These are phyloP conservation scores for Chalciporus chontae DNA, from an alignment of 768 basidiomycete species.

Conservation along the genomic window DNA sequence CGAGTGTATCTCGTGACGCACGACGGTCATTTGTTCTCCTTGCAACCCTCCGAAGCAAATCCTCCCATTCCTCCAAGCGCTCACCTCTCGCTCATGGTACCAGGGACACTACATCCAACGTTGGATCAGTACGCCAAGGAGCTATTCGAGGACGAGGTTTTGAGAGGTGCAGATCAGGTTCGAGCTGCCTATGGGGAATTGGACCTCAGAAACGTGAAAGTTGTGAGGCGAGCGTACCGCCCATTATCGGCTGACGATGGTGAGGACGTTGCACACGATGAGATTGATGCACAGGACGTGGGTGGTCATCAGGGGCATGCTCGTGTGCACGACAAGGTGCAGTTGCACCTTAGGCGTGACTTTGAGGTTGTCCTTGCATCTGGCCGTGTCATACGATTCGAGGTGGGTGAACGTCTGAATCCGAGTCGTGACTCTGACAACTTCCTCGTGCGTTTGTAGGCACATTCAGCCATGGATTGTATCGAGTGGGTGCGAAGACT, in stretches of 20 bases:
- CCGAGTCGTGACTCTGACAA: neutral
- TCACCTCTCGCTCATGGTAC: slow-evolving; percentile 30
- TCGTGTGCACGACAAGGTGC: slow-evolving; percentile 39
- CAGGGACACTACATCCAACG: slow-evolving; percentile 25
- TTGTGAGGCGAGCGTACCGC: slow-evolving; percentile 53
- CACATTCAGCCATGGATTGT: slow-evolving; percentile 60
- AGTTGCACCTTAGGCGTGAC: slow-evolving; percentile 55
- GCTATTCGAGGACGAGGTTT: slow-evolving; percentile 51
- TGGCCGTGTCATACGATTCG: slow-evolving; percentile 70
- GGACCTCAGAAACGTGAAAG: slow-evolving; percentile 68
- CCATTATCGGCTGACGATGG: slow-evolving; percentile 28
- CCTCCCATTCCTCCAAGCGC: slow-evolving; percentile 69
- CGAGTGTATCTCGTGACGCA: slow-evolving; percentile 69
- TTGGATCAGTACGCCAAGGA: slow-evolving; percentile 27
- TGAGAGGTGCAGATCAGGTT: slow-evolving; percentile 63
- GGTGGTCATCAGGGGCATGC: slow-evolving; percentile 59
- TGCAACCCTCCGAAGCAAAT: slow-evolving; percentile 48
- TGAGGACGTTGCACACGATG: slow-evolving; percentile 25
- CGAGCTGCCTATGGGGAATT: slow-evolving; percentile 61
- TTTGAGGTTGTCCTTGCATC: slow-evolving; percentile 76
- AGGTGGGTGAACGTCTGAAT: slow-evolving; percentile 49
- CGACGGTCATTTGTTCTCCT: slow-evolving; percentile 66
- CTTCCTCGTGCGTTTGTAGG: slow-evolving; percentile 36
- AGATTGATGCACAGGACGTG: slow-evolving; percentile 54
- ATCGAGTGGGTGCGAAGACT: slow-evolving; percentile 85